A percentile compares a stretch with the other conserved stretches of the same genome.
Conservation (phyloP, 495 filamentous ascomycete genomes). For the Neurospora sp. region DNA sequence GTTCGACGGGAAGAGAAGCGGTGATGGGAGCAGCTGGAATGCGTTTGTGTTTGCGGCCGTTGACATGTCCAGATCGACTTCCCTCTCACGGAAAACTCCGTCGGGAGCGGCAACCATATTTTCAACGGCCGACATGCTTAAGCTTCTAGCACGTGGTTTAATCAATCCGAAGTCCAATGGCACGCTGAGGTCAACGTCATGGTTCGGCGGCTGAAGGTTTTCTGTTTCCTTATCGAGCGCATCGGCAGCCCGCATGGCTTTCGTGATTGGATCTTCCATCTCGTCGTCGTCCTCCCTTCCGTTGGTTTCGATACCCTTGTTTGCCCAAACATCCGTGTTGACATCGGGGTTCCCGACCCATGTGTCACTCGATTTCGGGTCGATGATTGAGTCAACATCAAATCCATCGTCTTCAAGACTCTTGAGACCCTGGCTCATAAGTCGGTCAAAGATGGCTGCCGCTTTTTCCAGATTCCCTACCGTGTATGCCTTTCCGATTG, state of each 20-base stretch:
- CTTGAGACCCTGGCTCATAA: constrained; percentile 32
- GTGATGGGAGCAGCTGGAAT: neutral
- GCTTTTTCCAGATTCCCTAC: constrained; percentile 31
- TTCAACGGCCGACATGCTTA: constrained; percentile 24
- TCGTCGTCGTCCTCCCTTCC: neutral
- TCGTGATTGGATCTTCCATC: constrained; percentile 27
- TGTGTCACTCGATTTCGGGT: neutral
- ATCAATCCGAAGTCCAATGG: constrained; percentile 8
- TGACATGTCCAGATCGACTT: neutral
- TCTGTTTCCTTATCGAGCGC: constrained; percentile 38
- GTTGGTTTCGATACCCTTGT: neutral
- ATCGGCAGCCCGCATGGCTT: constrained; percentile 41
- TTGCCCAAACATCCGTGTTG: neutral
- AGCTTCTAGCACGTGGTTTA: constrained; percentile 22
- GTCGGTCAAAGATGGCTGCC: constrained; percentile 31
- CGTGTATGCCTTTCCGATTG: constrained; percentile 33
- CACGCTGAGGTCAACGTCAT: constrained; percentile 28
- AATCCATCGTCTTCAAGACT: constrained; percentile 12
- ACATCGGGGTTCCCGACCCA: neutral
- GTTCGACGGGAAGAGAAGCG: neutral
- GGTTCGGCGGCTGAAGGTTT: constrained; percentile 24
- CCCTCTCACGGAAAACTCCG: neutral
- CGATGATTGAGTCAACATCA: neutral
- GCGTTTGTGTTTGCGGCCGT: neutral
- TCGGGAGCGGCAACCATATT: constrained; percentile 13